Evolutionary conservation across 2,329 filamentous ascomycete genomes (phyloP).

Genomic region (Neophaeococcomyces aloes): DNA sequence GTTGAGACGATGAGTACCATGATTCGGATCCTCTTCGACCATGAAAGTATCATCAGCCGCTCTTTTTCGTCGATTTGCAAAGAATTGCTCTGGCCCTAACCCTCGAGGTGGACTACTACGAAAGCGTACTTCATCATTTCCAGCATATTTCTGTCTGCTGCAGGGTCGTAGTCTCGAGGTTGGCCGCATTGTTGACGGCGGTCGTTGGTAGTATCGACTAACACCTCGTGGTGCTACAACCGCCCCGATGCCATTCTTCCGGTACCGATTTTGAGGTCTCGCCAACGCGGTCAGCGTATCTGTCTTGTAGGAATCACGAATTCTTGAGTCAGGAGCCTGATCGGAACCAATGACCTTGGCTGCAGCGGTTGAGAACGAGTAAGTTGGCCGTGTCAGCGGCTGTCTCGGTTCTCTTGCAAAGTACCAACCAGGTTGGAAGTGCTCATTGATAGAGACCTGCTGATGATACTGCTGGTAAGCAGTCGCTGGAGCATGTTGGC

Average conservation of each 20-base stretch:
- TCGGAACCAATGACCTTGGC: conserved; percentile 17
- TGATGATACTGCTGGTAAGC: conserved; percentile 10
- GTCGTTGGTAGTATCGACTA: conserved; percentile 14
- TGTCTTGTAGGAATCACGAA: conserved; percentile 22
- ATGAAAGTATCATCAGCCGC: conserved; percentile 5
- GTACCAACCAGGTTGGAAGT: conserved; percentile 22
- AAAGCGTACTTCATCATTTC: conserved; percentile 15
- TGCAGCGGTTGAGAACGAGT: conserved; percentile 21
- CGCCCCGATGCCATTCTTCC: conserved; percentile 19
- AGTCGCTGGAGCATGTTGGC: background rate
- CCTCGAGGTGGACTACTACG: conserved; percentile 18
- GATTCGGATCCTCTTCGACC: conserved; percentile 3
- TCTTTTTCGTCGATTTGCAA: background rate
- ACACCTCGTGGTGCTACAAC: conserved; percentile 14
- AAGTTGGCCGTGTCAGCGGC: conserved; percentile 6
- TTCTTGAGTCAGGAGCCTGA: conserved; percentile 19
- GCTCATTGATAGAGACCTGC: conserved; percentile 10
- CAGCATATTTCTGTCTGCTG: conserved; percentile 2
- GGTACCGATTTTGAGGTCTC: conserved; percentile 16
- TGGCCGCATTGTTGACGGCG: background rate
- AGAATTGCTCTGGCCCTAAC: conserved; percentile 5
- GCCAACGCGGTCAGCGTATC: conserved; percentile 20
- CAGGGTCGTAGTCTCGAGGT: background rate
- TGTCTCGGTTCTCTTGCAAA: conserved; percentile 12
- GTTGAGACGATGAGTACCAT: background rate